A percentile compares a stretch with the other conserved stretches of the same genome.
phyloP scores from a whole-genome alignment of 2,329 filamentous ascomycete genomes.

The Claviceps africana region DNA sequence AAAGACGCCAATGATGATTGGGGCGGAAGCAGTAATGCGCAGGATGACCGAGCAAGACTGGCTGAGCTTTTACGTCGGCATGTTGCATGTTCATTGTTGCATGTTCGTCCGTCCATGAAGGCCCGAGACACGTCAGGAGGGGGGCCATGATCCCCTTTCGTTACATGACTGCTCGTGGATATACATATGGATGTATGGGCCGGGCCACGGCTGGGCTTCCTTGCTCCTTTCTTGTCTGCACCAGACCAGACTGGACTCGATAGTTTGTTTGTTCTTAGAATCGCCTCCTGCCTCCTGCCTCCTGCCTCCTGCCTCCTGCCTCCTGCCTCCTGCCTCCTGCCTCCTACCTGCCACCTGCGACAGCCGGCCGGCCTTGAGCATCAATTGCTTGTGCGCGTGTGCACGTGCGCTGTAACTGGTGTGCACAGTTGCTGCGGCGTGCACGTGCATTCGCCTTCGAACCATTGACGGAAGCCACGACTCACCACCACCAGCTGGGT shows the following conservation, averaged over 20 bases:
- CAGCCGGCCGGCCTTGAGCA: no score
- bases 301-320: background rate
- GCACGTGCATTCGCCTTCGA: background rate
- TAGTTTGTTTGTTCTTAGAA: no score
- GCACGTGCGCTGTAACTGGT: no score
- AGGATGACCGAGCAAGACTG: background rate
- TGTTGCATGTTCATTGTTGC: background rate
- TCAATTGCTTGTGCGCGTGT: no score
- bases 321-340: background rate
- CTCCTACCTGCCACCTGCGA: background rate
- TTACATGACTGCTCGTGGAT: no score
- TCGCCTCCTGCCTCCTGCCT: no score
- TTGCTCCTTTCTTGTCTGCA: no score
- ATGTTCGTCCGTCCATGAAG: background rate
- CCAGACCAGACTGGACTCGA: no score
- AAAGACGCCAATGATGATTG: background rate
- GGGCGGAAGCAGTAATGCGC: background rate
- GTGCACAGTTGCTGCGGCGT: no score
- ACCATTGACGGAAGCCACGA: background rate
- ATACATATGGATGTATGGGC: no score
- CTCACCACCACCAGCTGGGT: background rate
- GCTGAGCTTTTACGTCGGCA: background rate
- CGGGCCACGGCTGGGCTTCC: no score
- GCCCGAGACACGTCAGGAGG: background rate
- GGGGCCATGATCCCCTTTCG: background rate